Evolutionary conservation across 2,329 filamentous ascomycete species (phyloP), one percentile per base, ranked within the genome.

Genomic region (Macroventuria anomochaeta): DNA sequence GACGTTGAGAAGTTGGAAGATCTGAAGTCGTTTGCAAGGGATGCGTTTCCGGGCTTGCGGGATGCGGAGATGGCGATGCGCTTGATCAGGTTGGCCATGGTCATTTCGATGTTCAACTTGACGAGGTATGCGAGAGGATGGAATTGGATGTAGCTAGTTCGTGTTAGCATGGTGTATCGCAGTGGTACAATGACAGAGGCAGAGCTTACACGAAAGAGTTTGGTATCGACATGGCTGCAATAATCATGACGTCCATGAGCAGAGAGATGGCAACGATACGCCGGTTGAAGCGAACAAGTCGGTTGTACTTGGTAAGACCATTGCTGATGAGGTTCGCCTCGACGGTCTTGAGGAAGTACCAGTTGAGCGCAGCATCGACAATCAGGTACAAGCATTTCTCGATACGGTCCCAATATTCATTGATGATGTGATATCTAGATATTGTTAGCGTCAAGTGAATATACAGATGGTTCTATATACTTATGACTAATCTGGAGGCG

Each of bases 81-180:
- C 46, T 72, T 76, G 54, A 82, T 79, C 17, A 83, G 74, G 47
- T 80, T 77, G 54, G 80, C 79, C 76, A 83, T 79, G 46, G 76
- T 78, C 75, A 82, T 79, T 61, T 82, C 80, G 63, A 83, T 81
- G 59, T 80, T 75, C 20, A 82, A 71, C 57, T 82, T 82, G 55
- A 79, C 69, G 18, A 80, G 68, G 61, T 80, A 81, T 5, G 75
- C 80, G 3, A 83, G 69, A 0, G 81, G 80, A 50, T 81, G 78
- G 59, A 81, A 79, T 62, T 81, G 79, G 23, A 81, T 73, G 64
- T 81, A 82, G 20, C 72, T 76, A 36, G 33, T 11, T 10, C 13
- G 13, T 1, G 23, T 55, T 25, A 57, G 52, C 23, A 53, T 20
- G 46, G 17, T 7, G 18, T 5, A 15, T 5, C 11, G 26, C 13